Conservation (phyloP, 1,139 yeast species). For the Sugiyamaella sp. region DNA sequence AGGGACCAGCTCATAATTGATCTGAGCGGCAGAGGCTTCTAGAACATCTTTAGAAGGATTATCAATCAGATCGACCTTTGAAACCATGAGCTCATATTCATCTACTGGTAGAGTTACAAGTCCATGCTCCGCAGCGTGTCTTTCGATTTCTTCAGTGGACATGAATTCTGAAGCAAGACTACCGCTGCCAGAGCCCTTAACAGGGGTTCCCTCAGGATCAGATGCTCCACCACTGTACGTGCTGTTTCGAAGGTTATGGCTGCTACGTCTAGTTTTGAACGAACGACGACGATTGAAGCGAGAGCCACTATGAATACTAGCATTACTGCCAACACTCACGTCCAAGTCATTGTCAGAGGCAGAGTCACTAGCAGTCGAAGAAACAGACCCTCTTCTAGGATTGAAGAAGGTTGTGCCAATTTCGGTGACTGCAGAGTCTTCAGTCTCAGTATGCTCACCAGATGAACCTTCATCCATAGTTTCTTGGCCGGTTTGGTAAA, state of each 20-base stretch:
- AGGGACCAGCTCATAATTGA: constrained; percentile 33
- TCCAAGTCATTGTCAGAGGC: constrained; percentile 18
- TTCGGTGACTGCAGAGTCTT: constrained; percentile 25
- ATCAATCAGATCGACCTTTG: constrained; percentile 23
- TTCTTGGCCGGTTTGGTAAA: constrained; percentile 40
- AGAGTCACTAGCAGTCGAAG: constrained; percentile 17
- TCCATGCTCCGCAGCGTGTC: constrained; percentile 54
- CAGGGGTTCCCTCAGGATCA: constrained; percentile 28
- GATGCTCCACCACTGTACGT: constrained; percentile 20
- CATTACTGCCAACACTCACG: constrained; percentile 15
- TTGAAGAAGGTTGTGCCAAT: constrained; percentile 19
- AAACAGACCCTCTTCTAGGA: constrained; percentile 19
- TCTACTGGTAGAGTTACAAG: constrained; percentile 54
- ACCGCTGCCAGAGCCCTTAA: constrained; percentile 22
- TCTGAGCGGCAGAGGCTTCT: constrained; percentile 39
- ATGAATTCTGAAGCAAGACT: constrained; percentile 39
- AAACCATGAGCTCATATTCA: constrained; percentile 46
- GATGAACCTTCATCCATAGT: constrained; percentile 38
- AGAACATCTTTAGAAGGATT: constrained; percentile 15
- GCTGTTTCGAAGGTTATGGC: constrained; percentile 22
- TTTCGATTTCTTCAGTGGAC: constrained; percentile 47
- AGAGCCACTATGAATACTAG: constrained; percentile 3
- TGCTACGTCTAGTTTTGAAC: constrained; percentile 24
- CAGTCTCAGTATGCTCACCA: constrained; percentile 46
- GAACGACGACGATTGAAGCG: constrained; percentile 22